Conservation (phyloP, 306 rosid genomes). For the Cicer pinnatifidum region DNA sequence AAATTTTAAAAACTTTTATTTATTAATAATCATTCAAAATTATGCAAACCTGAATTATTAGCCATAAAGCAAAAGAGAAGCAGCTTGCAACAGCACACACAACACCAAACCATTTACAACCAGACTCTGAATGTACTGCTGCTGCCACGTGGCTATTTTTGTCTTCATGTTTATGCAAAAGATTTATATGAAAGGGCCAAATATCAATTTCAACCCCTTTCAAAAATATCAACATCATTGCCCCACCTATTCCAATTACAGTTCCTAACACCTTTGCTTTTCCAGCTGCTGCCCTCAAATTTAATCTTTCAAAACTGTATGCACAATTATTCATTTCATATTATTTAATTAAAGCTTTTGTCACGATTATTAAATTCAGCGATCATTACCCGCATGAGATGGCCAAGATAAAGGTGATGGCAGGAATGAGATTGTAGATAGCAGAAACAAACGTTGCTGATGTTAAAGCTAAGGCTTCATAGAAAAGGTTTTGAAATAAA, state of each 20-base stretch:
- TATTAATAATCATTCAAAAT: not conserved
- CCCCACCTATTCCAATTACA: constrained; percentile 70
- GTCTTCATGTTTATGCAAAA: constrained; percentile 44
- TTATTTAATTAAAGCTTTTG: too few species aligned
- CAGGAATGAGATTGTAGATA: constrained; percentile 53
- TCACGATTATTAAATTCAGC: too few species aligned
- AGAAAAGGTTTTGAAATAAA: constrained; percentile 55
- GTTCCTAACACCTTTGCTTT: constrained; percentile 70
- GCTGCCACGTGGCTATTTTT: constrained; percentile 33
- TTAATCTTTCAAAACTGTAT: constrained; percentile 58
- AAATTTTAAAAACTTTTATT: too few species aligned
- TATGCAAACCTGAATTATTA: constrained; percentile 47
- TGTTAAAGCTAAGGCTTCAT: constrained; percentile 46
- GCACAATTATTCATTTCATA: not conserved
- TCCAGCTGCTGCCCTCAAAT: constrained; percentile 53
- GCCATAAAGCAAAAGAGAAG: constrained; percentile 49
- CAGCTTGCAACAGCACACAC: constrained; percentile 47
- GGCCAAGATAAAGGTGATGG: constrained; percentile 53
- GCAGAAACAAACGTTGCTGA: constrained; percentile 57
- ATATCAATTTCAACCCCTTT: constrained; percentile 59
- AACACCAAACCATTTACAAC: constrained; percentile 40
- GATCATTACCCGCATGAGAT: constrained; percentile 45
- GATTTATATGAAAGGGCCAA: constrained; percentile 65
- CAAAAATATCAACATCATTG: constrained; percentile 66
- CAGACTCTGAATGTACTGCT: not conserved